phyloP scores from a whole-genome alignment of 805 yeast species.

The Cyberlindnera sargentensis region DNA sequence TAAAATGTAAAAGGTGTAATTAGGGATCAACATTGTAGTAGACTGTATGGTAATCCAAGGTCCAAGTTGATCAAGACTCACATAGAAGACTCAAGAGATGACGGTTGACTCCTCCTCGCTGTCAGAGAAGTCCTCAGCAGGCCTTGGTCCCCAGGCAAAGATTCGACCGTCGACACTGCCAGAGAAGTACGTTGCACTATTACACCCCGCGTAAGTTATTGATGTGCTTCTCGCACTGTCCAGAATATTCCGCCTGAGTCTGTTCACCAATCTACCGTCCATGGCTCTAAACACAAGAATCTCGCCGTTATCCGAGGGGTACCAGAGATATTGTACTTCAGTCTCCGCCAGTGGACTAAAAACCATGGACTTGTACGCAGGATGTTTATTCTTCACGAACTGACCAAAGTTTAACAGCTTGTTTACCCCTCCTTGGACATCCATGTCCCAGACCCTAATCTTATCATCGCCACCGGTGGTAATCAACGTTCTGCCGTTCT shows the following conservation, averaged over 20 bases:
- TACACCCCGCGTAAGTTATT: conserved; percentile 41
- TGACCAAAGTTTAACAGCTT: conserved; percentile 74
- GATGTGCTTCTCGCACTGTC: conserved; percentile 42
- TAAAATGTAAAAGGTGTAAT: too few species aligned
- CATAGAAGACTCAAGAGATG: too few species aligned
- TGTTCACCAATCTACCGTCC: conserved; percentile 56
- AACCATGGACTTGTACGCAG: conserved; percentile 17
- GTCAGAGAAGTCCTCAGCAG: conserved; percentile 10
- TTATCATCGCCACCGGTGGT: conserved; percentile 79
- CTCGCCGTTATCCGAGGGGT: conserved; percentile 75
- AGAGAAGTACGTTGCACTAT: conserved; percentile 40
- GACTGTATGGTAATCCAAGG: too few species aligned
- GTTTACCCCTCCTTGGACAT: conserved; percentile 44
- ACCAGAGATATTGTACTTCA: conserved; percentile 50
- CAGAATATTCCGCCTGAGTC: conserved; percentile 42
- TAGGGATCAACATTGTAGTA: too few species aligned
- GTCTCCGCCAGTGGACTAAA: conserved; percentile 41
- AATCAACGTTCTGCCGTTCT: conserved; percentile 51
- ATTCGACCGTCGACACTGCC: conserved; percentile 69
- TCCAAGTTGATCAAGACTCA: too few species aligned
- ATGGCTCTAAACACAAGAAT: conserved; percentile 47
- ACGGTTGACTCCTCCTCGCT: not conserved
- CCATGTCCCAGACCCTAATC: conserved; percentile 70
- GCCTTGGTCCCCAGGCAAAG: conserved; percentile 44
- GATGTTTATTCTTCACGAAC: conserved; percentile 54